Conservation (phyloP, 2,329 filamentous ascomycete species). For the Teratosphaeria epicoccoides region DNA sequence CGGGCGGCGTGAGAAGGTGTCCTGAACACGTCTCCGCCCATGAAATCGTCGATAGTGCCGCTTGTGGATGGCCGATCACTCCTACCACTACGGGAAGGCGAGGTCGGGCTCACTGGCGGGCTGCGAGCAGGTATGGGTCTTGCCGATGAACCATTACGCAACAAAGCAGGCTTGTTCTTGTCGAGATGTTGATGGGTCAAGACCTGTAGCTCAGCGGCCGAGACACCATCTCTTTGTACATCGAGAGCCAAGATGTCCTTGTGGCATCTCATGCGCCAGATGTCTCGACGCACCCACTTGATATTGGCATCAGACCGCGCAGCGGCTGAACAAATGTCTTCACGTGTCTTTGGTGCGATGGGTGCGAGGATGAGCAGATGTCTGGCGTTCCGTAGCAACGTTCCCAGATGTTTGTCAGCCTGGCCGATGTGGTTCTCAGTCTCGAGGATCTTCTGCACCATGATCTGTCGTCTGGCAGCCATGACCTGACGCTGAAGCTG, state of each 20-base stretch:
- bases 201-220: constrained; percentile 12
- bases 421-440: constrained; percentile 66
- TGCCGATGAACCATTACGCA: constrained; percentile 11
- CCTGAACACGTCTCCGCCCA: constrained; percentile 32
- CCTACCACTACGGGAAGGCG: constrained; percentile 3
- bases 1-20: constrained; percentile 35
- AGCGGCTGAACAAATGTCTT: constrained; percentile 74
- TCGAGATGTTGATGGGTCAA: constrained; percentile 9
- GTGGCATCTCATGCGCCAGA: constrained; percentile 86
- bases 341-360: constrained; percentile 79
- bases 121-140: constrained; percentile 7
- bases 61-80: constrained; percentile 14
- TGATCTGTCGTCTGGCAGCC: constrained; percentile 67
- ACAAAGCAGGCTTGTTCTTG: constrained; percentile 16
- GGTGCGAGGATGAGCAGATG: constrained; percentile 83
- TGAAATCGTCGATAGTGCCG: constrained; percentile 26
- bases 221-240: constrained; percentile 61
- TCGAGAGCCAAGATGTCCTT: constrained; percentile 79
- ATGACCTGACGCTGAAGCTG: constrained; percentile 82
- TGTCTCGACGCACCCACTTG: constrained; percentile 88
- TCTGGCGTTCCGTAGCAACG: constrained; percentile 74
- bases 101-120: constrained; percentile 18
- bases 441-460: constrained; percentile 73
- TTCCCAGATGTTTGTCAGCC: constrained; percentile 68
- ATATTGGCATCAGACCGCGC: constrained; percentile 76